Percentiles rank a stretch among this genome's conserved stretches.
phyloP scores from a whole-genome alignment of 2,329 filamentous ascomycete genomes.

The Talaromyces sp. region DNA sequence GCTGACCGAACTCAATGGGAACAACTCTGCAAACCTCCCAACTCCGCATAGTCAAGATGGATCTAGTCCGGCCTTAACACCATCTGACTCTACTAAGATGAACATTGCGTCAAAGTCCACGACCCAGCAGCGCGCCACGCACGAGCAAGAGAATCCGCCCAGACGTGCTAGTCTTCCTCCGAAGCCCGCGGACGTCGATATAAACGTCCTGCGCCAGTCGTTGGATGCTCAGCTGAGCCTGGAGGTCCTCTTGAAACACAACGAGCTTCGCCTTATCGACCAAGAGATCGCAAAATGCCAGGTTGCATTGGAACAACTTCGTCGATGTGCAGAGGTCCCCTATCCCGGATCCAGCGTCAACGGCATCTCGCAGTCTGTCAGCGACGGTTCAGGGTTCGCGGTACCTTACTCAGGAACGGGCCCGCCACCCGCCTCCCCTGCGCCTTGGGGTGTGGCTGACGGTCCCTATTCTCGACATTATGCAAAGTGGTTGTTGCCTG shows the following conservation, averaged over 20 bases:
- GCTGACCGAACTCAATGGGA: conserved; percentile 19
- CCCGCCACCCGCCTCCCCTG: conserved; percentile 68
- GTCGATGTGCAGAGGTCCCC: conserved; percentile 86
- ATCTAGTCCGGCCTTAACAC: neutral
- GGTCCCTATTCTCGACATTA: conserved; percentile 94
- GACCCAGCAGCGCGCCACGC: conserved; percentile 6
- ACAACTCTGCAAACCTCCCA: neutral
- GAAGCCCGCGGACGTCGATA: conserved; percentile 27
- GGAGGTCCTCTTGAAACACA: conserved; percentile 89
- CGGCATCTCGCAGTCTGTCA: conserved; percentile 63
- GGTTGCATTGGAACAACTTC: conserved; percentile 84
- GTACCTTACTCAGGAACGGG: conserved; percentile 60
- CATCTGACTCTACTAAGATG: neutral
- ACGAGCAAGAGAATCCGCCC: conserved; percentile 12
- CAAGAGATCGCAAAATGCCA: conserved; percentile 96
- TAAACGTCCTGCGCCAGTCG: conserved; percentile 60
- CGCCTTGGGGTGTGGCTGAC: conserved; percentile 85
- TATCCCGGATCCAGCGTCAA: conserved; percentile 68
- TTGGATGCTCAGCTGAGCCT: conserved; percentile 85
- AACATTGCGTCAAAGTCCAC: neutral
- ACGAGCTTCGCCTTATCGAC: conserved; percentile 89
- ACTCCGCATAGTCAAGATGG: conserved; percentile 3
- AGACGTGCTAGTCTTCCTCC: conserved; percentile 22
- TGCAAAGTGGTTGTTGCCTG: conserved; percentile 88
- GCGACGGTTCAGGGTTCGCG: conserved; percentile 69